Conservation (phyloP, 106 monocot species). For the Dendrobium nobile region DNA sequence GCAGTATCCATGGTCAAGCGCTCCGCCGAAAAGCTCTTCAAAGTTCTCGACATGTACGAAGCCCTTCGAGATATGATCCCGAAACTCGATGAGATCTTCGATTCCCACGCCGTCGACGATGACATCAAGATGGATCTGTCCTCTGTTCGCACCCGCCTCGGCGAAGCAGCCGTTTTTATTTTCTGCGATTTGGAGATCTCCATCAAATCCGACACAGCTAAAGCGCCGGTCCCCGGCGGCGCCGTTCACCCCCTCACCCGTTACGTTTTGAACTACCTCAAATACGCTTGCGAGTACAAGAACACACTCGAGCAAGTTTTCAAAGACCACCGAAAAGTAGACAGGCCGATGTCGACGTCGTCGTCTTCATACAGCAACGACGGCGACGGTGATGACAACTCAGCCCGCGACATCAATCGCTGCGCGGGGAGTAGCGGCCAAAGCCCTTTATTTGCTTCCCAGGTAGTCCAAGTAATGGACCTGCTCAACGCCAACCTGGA, state of each 20-base stretch:
- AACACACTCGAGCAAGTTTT: constrained; percentile 15
- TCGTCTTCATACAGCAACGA: neutral
- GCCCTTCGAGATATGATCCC: constrained; percentile 38
- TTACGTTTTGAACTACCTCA: constrained; percentile 23
- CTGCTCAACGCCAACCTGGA: constrained; percentile 47
- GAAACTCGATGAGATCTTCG: constrained; percentile 29
- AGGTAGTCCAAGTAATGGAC: constrained; percentile 46
- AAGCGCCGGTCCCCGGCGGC: constrained; percentile 18
- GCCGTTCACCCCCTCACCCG: constrained; percentile 23
- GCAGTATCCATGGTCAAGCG: constrained; percentile 45
- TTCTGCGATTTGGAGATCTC: constrained; percentile 30
- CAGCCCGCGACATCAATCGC: neutral
- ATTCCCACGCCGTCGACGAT: constrained; percentile 14
- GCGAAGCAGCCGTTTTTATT: constrained; percentile 17
- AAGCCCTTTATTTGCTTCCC: constrained; percentile 24
- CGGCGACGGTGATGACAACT: neutral
- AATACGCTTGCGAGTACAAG: constrained; percentile 23
- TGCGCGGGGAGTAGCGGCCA: neutral
- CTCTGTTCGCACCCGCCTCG: constrained; percentile 7
- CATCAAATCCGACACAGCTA: constrained; percentile 12
- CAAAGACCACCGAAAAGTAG: constrained; percentile 1
- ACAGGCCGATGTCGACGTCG: neutral
- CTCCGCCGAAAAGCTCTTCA: constrained; percentile 73
- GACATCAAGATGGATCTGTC: constrained; percentile 11
- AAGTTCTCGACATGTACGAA: constrained; percentile 75